A percentile compares a stretch with the other conserved stretches of the same genome.
These are phyloP conservation scores for Straminergon stramineum DNA, from an alignment of 225 moss, liverwort and hornwort species.

Conservation along the genomic window DNA sequence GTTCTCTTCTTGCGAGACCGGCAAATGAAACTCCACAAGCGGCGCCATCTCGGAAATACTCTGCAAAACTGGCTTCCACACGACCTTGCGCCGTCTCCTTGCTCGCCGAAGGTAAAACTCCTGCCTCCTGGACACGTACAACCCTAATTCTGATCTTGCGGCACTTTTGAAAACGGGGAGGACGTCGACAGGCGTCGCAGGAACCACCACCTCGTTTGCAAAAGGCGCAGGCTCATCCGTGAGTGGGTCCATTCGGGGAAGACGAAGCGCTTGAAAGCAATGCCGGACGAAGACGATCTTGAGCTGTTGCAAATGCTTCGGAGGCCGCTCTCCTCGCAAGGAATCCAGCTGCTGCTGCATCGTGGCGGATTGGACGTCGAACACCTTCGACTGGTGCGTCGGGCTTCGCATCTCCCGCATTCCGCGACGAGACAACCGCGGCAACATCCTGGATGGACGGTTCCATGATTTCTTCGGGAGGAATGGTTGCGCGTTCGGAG, in stretches of 20 bases:
- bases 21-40: background rate
- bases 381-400: slow-evolving; percentile 15
- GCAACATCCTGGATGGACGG: background rate
- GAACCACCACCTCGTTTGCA: background rate
- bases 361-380: slow-evolving; percentile 26
- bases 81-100: slow-evolving; percentile 25
- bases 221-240: background rate
- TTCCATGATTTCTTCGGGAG: background rate
- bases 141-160: slow-evolving; percentile 31
- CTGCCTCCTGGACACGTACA: slow-evolving; percentile 21
- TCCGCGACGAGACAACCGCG: slow-evolving; percentile 7
- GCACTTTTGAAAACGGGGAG: slow-evolving; percentile 15
- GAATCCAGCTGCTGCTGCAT: slow-evolving; percentile 37
- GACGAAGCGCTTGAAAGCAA: slow-evolving; percentile 32
- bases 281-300: slow-evolving; percentile 28
- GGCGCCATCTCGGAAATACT: slow-evolving; percentile 38
- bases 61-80: slow-evolving; percentile 47
- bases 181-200: background rate
- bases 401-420: slow-evolving; percentile 15
- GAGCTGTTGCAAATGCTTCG: slow-evolving; percentile 19
- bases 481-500: slow-evolving; percentile 11
- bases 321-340: slow-evolving; percentile 3
- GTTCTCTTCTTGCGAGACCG: background rate
- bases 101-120: slow-evolving; percentile 27
- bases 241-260: slow-evolving; percentile 2